phyloP scores from a whole-genome alignment of 2,329 filamentous ascomycete genomes.

The Claviceps quebecensis region DNA sequence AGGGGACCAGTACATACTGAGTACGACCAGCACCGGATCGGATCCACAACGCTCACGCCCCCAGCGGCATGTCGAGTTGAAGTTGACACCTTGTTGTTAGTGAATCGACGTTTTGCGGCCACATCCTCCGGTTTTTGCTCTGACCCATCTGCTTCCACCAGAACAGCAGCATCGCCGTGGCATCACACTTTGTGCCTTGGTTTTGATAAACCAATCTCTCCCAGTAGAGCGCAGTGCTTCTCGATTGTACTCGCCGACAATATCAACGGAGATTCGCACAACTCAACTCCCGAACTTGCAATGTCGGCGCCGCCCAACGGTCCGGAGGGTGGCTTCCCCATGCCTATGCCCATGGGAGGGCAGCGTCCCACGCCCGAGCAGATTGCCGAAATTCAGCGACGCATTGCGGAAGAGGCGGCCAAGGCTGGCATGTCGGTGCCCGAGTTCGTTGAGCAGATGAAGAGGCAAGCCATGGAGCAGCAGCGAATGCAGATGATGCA shows the following conservation, averaged over 20 bases:
- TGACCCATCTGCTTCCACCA: no score
- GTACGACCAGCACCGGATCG: background rate
- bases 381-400: slow-evolving; percentile 69
- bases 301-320: slow-evolving; percentile 16
- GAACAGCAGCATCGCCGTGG: background rate
- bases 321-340: slow-evolving; percentile 15
- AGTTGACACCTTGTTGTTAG: background rate
- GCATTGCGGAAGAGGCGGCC: slow-evolving; percentile 68
- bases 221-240: background rate
- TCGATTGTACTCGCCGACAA: slow-evolving; percentile 6
- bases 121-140: no score
- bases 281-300: background rate
- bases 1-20: background rate
- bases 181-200: background rate
- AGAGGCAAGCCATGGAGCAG: slow-evolving; percentile 39
- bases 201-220: no score
- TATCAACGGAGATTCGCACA: background rate
- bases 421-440: slow-evolving; percentile 75
- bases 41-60: background rate
- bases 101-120: background rate
- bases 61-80: background rate
- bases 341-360: slow-evolving; percentile 12
- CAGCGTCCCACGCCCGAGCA: slow-evolving; percentile 65
- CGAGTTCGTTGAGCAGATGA: slow-evolving; percentile 63
- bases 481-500: slow-evolving; percentile 32